A percentile compares a stretch with the other conserved stretches of the same genome.
phyloP scores from a whole-genome alignment of 2,329 filamentous ascomycete genomes.

The Mollisiaceae sp. region DNA sequence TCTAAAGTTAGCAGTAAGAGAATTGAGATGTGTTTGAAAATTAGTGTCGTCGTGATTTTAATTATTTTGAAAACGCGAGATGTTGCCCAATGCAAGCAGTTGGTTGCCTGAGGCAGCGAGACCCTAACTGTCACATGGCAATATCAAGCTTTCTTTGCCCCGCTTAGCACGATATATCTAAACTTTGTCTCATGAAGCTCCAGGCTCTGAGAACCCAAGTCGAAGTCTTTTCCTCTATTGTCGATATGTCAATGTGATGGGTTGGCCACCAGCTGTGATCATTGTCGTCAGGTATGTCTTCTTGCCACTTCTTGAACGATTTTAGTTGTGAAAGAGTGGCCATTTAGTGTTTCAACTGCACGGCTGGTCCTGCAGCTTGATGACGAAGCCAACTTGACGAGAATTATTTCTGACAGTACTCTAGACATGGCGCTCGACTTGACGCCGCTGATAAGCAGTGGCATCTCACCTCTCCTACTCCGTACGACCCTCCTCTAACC shows the following conservation, averaged over 20 bases:
- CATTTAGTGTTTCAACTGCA: neutral
- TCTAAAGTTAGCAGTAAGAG: too few relatives aligned
- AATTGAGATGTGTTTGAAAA: too few relatives aligned
- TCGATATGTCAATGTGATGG: constrained; percentile 44
- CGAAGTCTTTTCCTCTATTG: neutral
- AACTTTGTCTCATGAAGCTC: constrained; percentile 8
- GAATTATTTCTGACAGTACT: neutral
- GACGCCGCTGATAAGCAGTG: constrained; percentile 95
- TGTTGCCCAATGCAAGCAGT: neutral
- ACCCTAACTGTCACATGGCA: constrained; percentile 3
- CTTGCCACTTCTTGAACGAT: neutral
- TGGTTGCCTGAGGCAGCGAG: neutral
- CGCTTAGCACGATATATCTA: neutral
- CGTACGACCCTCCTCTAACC: constrained; percentile 93
- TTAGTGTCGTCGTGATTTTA: neutral
- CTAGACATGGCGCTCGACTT: constrained; percentile 87
- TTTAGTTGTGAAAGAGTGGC: constrained; percentile 2
- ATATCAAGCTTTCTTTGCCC: neutral
- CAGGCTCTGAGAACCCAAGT: constrained; percentile 2
- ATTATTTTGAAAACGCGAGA: too few relatives aligned
- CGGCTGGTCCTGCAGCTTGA: constrained; percentile 4
- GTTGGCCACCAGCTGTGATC: constrained; percentile 54
- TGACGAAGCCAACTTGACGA: constrained; percentile 7
- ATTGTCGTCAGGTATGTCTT: constrained; percentile 54
- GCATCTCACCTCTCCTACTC: constrained; percentile 90